phyloP scores from a whole-genome alignment of 2,329 filamentous ascomycete genomes.

The Trichophaea hybrida region DNA sequence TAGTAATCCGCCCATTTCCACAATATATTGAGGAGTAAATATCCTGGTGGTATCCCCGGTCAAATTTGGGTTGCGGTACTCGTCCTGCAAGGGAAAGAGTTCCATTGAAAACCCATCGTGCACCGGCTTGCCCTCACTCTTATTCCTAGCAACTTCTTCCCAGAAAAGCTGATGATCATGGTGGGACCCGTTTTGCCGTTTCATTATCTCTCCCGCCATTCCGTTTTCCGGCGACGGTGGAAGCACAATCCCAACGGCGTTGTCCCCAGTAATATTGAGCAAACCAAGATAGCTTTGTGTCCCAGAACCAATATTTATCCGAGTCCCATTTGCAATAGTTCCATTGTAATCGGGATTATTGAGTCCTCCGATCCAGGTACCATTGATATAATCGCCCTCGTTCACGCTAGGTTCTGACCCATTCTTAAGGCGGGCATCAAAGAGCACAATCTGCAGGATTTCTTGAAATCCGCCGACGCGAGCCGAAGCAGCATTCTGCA shows the following conservation, averaged over 20 bases:
- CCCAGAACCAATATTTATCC: conserved; percentile 16
- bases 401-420: conserved; percentile 37
- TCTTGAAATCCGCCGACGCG: conserved; percentile 35
- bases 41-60: conserved; percentile 9
- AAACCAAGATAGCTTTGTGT: conserved; percentile 17
- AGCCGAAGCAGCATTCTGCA: conserved; percentile 49
- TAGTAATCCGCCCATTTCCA: conserved; percentile 45
- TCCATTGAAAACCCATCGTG: conserved; percentile 40
- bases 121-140: conserved; percentile 22
- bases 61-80: neutral
- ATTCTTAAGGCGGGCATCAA: conserved; percentile 18
- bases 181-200: neutral
- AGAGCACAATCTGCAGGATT: conserved; percentile 22
- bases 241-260: conserved; percentile 17
- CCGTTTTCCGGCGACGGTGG: conserved; percentile 10
- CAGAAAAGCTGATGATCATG: neutral
- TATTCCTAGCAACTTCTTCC: conserved; percentile 11
- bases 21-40: conserved; percentile 29
- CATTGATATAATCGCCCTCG: conserved; percentile 7
- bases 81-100: conserved; percentile 31
- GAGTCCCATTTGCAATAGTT: conserved; percentile 30
- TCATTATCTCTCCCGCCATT: conserved; percentile 9
- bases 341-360: conserved; percentile 50
- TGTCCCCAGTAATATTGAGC: conserved; percentile 21
- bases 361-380: conserved; percentile 3